phyloP scores from a whole-genome alignment of 1,139 yeast genomes.

The Suhomyces bokatorum region DNA sequence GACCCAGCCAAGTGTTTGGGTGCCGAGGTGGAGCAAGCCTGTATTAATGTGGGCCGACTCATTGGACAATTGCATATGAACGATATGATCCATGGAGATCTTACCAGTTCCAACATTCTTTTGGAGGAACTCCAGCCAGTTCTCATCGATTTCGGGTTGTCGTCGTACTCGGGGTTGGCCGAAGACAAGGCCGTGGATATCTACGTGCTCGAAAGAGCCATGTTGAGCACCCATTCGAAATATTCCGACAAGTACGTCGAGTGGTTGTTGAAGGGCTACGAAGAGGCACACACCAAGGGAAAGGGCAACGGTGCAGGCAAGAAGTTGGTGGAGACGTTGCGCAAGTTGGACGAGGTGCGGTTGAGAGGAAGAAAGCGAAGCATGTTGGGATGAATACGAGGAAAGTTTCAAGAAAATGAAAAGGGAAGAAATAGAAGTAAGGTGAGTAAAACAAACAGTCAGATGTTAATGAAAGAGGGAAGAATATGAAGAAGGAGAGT shows the following conservation, averaged over 20 bases:
- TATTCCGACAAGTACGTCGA: slow-evolving; percentile 61
- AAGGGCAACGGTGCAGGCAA: slow-evolving; percentile 35
- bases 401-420: no score
- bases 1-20: slow-evolving; percentile 26
- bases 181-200: slow-evolving; percentile 97
- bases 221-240: slow-evolving; percentile 84
- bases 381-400: slow-evolving; percentile 93
- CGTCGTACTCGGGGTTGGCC: slow-evolving; percentile 70
- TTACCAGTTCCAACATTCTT: slow-evolving; percentile 87
- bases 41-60: slow-evolving; percentile 61
- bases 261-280: slow-evolving; percentile 78
- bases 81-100: slow-evolving; percentile 91
- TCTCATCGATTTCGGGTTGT: slow-evolving; percentile 89
- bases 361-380: slow-evolving; percentile 93
- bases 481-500: no score
- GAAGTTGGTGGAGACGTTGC: slow-evolving; percentile 56
- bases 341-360: slow-evolving; percentile 79
- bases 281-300: slow-evolving; percentile 33
- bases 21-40: slow-evolving; percentile 40
- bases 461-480: no score
- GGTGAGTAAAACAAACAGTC: no score
- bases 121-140: slow-evolving; percentile 51
- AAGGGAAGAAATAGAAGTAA: slow-evolving; percentile 4
- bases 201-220: slow-evolving; percentile 90
- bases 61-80: slow-evolving; percentile 72